Conservation (phyloP, 495 filamentous ascomycete genomes). For the Cenococcum geophilum region DNA sequence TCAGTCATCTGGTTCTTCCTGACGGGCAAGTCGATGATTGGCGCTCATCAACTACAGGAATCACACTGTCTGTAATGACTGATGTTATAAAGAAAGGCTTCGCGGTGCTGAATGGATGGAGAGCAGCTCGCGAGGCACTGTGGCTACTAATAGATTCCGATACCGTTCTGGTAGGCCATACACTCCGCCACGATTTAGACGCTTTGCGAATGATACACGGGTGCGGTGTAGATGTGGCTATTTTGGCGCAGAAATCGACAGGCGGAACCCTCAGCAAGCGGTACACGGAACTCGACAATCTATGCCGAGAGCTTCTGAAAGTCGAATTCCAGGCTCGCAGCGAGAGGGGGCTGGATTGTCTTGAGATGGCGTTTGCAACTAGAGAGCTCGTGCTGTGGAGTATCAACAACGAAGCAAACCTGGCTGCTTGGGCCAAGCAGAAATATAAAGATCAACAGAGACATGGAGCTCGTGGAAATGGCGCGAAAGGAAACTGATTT, state of each 20-base stretch:
- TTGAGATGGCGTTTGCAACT: slow-evolving; percentile 20
- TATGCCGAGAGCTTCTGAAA: slow-evolving; percentile 14
- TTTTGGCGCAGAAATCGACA: slow-evolving; percentile 17
- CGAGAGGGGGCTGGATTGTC: slow-evolving; percentile 14
- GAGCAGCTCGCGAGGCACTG: slow-evolving; percentile 39
- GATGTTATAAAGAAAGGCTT: slow-evolving; percentile 35
- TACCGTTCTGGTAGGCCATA: slow-evolving; percentile 46
- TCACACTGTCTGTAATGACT: slow-evolving; percentile 35
- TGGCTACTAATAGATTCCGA: slow-evolving; percentile 41
- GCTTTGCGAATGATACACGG: slow-evolving; percentile 43
- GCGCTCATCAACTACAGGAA: slow-evolving; percentile 39
- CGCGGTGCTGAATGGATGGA: slow-evolving; percentile 39
- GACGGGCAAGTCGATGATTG: slow-evolving; percentile 35
- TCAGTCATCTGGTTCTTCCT: slow-evolving; percentile 42
- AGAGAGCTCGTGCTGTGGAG: slow-evolving; percentile 21
- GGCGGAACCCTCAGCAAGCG: slow-evolving; percentile 16
- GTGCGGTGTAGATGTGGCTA: slow-evolving; percentile 39
- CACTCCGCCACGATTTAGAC: slow-evolving; percentile 42
- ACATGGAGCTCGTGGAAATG: not conserved
- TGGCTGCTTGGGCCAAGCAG: slow-evolving; percentile 9
- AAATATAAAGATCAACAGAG: slow-evolving; percentile 11
- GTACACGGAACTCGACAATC: slow-evolving; percentile 20
- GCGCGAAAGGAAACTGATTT: no score
- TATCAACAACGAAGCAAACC: slow-evolving; percentile 12
- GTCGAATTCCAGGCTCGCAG: not conserved